Conservation (phyloP, 2,329 filamentous ascomycete genomes). For the Ambrosiella xylebori region DNA sequence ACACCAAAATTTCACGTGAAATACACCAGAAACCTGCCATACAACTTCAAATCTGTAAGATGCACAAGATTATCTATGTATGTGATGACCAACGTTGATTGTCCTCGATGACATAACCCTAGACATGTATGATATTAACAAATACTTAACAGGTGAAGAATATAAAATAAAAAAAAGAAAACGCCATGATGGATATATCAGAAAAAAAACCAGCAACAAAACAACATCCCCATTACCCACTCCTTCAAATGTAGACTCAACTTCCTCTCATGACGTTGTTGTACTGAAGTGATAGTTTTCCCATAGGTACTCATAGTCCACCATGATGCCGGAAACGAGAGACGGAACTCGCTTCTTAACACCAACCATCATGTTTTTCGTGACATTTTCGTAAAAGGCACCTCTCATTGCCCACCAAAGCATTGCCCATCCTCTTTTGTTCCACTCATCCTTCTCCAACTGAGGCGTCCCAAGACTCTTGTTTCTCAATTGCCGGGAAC, state of each 20-base stretch:
- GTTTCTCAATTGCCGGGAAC: slow-evolving; percentile 65
- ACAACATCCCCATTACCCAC: neutral
- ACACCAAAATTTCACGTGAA: no score
- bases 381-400: slow-evolving; percentile 90
- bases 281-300: slow-evolving; percentile 89
- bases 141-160: slow-evolving; percentile 12
- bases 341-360: slow-evolving; percentile 62
- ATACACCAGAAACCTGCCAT: no score
- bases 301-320: slow-evolving; percentile 97
- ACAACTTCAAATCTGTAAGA: no score
- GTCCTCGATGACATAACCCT: no score
- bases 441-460: slow-evolving; percentile 79
- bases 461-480: slow-evolving; percentile 65
- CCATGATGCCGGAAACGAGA: slow-evolving; percentile 68
- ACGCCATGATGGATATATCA: slow-evolving; percentile 4
- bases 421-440: slow-evolving; percentile 73
- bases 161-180: slow-evolving; percentile 11
- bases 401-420: slow-evolving; percentile 94
- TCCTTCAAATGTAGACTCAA: neutral
- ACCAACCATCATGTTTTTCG: slow-evolving; percentile 54
- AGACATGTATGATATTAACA: neutral
- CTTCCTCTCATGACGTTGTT: slow-evolving; percentile 21
- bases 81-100: no score
- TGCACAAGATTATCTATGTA: no score
- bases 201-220: neutral